Evolutionary conservation across 306 rosid species (phyloP).

Genomic region (Gleditsia sinensis): DNA sequence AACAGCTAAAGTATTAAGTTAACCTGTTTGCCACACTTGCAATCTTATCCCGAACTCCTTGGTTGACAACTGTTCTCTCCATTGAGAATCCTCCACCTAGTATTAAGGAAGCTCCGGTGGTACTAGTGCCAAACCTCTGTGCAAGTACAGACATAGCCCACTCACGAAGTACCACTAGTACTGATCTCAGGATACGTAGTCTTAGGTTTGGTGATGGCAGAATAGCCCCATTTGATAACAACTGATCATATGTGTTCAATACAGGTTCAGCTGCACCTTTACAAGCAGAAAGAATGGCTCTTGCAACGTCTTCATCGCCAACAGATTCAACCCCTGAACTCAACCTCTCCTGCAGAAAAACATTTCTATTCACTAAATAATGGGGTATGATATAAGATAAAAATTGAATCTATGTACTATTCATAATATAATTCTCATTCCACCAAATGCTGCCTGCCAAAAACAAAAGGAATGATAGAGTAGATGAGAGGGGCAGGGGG

Average conservation of each 20-base stretch:
- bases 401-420: not conserved
- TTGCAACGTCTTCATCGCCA: constrained; percentile 94
- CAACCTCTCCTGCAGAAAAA: constrained; percentile 73
- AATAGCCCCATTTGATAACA: constrained; percentile 82
- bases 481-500: not conserved
- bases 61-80: constrained; percentile 69
- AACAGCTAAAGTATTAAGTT: constrained; percentile 25
- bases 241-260: constrained; percentile 81
- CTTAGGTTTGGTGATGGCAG: constrained; percentile 87
- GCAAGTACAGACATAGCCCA: constrained; percentile 89
- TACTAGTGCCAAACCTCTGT: constrained; percentile 70
- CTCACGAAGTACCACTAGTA: constrained; percentile 84
- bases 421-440: not conserved
- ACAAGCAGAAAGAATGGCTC: constrained; percentile 91
- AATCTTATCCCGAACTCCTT: constrained; percentile 92
- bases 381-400: not conserved
- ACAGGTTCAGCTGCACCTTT: constrained; percentile 97
- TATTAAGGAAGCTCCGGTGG: constrained; percentile 65
- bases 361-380: constrained; percentile 17
- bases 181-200: constrained; percentile 89
- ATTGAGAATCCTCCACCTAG: constrained; percentile 76
- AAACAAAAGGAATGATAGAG: not conserved
- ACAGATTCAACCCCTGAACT: constrained; percentile 74
- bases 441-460: constrained; percentile 2
- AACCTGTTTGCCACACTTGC: constrained; percentile 93